A percentile compares a stretch with the other conserved stretches of the same genome.
These are phyloP conservation scores for Oryza glumipatula DNA, from an alignment of 176 grass and related monocot species.

Conservation along the genomic window DNA sequence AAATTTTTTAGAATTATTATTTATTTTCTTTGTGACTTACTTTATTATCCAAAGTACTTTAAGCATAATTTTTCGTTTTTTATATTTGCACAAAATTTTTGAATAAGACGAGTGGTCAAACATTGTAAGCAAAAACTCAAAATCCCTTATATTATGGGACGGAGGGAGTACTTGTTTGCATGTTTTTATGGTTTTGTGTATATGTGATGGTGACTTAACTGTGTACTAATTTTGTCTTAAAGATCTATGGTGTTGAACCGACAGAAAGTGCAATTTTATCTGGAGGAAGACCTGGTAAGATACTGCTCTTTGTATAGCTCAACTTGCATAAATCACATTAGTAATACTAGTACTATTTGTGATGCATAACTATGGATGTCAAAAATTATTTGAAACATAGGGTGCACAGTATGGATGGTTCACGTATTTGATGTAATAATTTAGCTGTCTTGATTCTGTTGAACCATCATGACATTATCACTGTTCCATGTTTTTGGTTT, in stretches of 20 bases:
- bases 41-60: too few species aligned
- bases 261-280: slow-evolving; percentile 56
- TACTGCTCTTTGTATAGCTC: background rate
- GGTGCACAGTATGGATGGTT: background rate
- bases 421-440: background rate
- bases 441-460: background rate
- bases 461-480: background rate
- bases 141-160: too few species aligned
- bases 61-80: too few species aligned
- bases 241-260: slow-evolving; percentile 62
- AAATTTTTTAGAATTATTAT: too few species aligned
- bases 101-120: too few species aligned
- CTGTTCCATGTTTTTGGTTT: background rate
- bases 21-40: too few species aligned
- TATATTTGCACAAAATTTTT: too few species aligned
- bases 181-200: background rate
- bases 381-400: background rate
- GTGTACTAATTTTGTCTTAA: background rate
- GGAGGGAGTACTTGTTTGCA: background rate
- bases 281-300: slow-evolving; percentile 55
- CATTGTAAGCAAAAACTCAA: too few species aligned
- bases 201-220: background rate
- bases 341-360: background rate
- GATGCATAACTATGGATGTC: background rate
- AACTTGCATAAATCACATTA: background rate